phyloP scores from a whole-genome alignment of 2,329 filamentous ascomycete species.

The Fusarium nisikadoi region DNA sequence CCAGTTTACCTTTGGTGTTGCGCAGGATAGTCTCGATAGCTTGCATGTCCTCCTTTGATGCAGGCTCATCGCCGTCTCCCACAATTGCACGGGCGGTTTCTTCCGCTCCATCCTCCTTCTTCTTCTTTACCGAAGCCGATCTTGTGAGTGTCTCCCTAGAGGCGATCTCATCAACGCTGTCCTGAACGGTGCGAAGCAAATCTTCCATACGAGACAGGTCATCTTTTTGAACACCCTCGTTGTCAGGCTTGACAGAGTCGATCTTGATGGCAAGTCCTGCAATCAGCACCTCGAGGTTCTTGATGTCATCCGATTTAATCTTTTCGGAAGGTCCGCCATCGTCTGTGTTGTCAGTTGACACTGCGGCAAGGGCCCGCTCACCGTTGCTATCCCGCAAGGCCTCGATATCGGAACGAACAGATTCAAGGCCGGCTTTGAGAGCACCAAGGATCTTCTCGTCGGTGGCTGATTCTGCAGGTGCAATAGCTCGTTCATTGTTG shows the following conservation, averaged over 20 bases:
- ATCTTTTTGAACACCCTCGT: slow-evolving; percentile 56
- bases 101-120: slow-evolving; percentile 34
- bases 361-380: slow-evolving; percentile 59
- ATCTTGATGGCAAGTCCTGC: slow-evolving; percentile 86
- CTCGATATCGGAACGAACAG: slow-evolving; percentile 79
- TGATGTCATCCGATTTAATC: slow-evolving; percentile 78
- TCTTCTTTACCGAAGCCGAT: slow-evolving; percentile 34
- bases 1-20: slow-evolving; percentile 88
- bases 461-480: slow-evolving; percentile 50
- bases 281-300: slow-evolving; percentile 85
- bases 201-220: slow-evolving; percentile 68
- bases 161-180: slow-evolving; percentile 59
- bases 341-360: slow-evolving; percentile 33
- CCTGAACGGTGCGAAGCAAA: slow-evolving; percentile 60
- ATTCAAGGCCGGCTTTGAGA: slow-evolving; percentile 79
- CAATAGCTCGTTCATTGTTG: slow-evolving; percentile 70
- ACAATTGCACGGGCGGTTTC: slow-evolving; percentile 5
- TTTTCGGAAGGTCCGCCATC: slow-evolving; percentile 57
- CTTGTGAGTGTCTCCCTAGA: slow-evolving; percentile 44
- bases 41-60: slow-evolving; percentile 80
- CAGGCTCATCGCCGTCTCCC: slow-evolving; percentile 49
- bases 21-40: slow-evolving; percentile 90
- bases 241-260: slow-evolving; percentile 61
- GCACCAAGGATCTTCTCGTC: slow-evolving; percentile 84
- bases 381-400: slow-evolving; percentile 68